Evolutionary conservation across 768 basidiomycete species (phyloP), one percentile per base, ranked within the genome.

Genomic region (Panellus pusillus): DNA sequence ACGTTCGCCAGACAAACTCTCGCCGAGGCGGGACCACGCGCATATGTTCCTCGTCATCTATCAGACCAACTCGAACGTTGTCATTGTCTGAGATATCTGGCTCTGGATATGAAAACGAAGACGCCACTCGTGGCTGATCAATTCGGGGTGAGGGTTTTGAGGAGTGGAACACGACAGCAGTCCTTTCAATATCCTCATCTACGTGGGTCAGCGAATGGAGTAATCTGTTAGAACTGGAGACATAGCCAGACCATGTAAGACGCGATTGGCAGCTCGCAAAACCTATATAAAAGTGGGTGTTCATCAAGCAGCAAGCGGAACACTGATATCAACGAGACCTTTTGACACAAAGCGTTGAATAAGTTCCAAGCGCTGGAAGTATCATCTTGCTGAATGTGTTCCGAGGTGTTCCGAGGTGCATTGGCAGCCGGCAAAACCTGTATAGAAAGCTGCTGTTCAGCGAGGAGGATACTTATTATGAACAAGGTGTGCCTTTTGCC

Each of bases 1-100:
- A 36, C 6, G 19, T 27, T 47, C 46, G 46, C 46, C 46, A 47
- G 18, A 47, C 46, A 13, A 36, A 47, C 18, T 47, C 46, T 14
- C 46, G 46, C 12, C 46, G 36, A 4, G 46, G 46, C 14, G 18
- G 20, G 19, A 47, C 46, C 9, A 14, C 12, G 14, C 7, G 31
- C 13, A 32, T n/a, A n/a, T n/a, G n/a, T n/a, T n/a, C n/a, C n/a
- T n/a, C n/a, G n/a, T n/a, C n/a, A n/a, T n/a, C n/a, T n/a, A n/a
- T n/a, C n/a, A n/a, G n/a, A n/a, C n/a, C n/a, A n/a, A n/a, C n/a
- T n/a, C n/a, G n/a, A n/a, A n/a, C n/a, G n/a, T n/a, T n/a, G n/a
- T n/a, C n/a, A n/a, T n/a, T n/a, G n/a, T n/a, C n/a, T n/a, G n/a
- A n/a, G n/a, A n/a, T n/a, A n/a, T n/a, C n/a, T n/a, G n/a, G n/a